Base-by-base conservation (phyloP, 306 rosid species). In the Dalbergia cultrata region DNA sequence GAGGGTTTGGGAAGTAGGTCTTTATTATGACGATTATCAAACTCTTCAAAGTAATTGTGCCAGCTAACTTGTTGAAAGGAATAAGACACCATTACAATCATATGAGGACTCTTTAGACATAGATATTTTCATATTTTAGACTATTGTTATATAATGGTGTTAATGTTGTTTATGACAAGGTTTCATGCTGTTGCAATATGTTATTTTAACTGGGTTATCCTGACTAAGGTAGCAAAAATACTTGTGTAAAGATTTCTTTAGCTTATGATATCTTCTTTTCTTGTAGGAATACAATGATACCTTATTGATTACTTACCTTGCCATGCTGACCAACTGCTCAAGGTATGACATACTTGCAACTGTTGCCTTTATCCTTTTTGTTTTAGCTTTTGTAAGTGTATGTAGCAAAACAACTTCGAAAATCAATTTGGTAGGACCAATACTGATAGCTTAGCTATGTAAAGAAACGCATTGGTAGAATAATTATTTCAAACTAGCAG, bases 251-350 rank as follows among this genome's bases (percentile, higher is more conserved):
- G 7, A 43, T 62, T 63, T 77, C 9, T 53, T 50, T n/a, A 14
- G 17, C 60, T 85, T 47, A 66, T 52, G 53, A 26, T 59, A 34
- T 77, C 63, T 56, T 67, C 44, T 79, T 76, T 67, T 19, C 67
- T 50, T 81, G 60, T 75, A 95, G 99, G 99, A 93, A 77, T 93
- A 93, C 86, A 95, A 90, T 80, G 97, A 95, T 85, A 95, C 99
- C 18, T 77, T 93, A 82, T 79, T 95, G 89, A 82, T 93, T 80
- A 86, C 96, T 53, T 92, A 93, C 84, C 92, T 95, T 61, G 97
- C 99, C 68, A 90, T 92, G 97, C 88, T 89, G 89, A 95, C 99
- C 83, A 93, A 92, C 86, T 93, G 99, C 85, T 95, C 98, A 82
- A 95, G 99, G 99, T 95, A 86, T 80, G 87, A 14, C 56, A 37